phyloP scores from a whole-genome alignment of 139 green algal genomes.

The Picochlorum sp. region DNA sequence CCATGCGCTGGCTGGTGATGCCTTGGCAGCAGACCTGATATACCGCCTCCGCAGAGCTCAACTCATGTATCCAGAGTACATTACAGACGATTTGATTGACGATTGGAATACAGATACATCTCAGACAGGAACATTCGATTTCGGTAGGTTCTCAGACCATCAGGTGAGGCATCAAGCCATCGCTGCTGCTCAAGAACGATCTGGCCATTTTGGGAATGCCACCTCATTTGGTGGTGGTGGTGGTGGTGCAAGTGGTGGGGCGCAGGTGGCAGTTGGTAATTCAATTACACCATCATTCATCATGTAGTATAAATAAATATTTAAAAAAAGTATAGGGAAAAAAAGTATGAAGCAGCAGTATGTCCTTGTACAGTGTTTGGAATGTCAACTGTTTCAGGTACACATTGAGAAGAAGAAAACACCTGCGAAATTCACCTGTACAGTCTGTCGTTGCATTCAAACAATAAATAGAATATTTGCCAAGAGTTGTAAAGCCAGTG shows the following conservation, averaged over 20 bases:
- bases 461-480: conserved; percentile 9
- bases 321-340: too few relatives aligned
- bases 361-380: conserved; percentile 4
- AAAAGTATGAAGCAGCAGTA: too few relatives aligned
- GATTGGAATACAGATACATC: conserved; percentile 27
- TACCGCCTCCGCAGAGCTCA: conserved; percentile 25
- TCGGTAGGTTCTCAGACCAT: conserved; percentile 27
- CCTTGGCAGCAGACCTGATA: conserved; percentile 15
- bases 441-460: conserved; percentile 14
- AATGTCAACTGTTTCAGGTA: conserved; percentile 16
- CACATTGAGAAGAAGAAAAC: conserved; percentile 14
- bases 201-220: conserved; percentile 15
- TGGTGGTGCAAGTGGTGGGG: conserved; percentile 24
- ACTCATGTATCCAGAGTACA: conserved; percentile 30
- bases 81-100: conserved; percentile 28
- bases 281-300: neutral
- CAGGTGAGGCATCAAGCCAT: conserved; percentile 36
- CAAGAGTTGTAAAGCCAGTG: conserved; percentile 5
- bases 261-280: conserved; percentile 26
- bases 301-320: too few relatives aligned
- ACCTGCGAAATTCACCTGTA: conserved; percentile 11
- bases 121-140: conserved; percentile 22
- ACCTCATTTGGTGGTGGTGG: conserved; percentile 34
- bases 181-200: conserved; percentile 4
- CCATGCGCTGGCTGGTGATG: conserved; percentile 3